Evolutionary conservation across 345 rosid species (phyloP), one percentile per base, ranked within the genome.

Genomic region (Punica granatum): DNA sequence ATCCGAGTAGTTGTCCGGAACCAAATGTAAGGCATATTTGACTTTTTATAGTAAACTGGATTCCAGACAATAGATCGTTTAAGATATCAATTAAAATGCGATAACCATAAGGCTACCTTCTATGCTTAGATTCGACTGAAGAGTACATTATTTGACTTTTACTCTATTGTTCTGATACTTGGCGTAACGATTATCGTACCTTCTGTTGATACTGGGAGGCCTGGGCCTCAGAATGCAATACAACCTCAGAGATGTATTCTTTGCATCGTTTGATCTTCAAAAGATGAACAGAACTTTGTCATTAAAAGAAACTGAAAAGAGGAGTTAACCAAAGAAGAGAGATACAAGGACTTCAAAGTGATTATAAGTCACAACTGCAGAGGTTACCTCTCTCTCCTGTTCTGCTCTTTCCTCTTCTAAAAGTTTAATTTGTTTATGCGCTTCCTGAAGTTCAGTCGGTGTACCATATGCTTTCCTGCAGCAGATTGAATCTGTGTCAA

Each of bases 161-260:
- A n/a, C n/a, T n/a, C n/a, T n/a, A n/a, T n/a, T n/a, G 26, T 31
- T 19, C 61, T n/a, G 61, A 56, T 56, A 9, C 28, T 12, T 6
- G 6, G 30, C 8, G 30, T 21, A 48, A 9, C 16, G 26, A 43
- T 69, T 67, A 66, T 35, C 37, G 46, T 80, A 93, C 98, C 98
- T 93, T 90, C 69, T 87, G 86, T 78, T 87, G 97, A 79, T 75
- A 93, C 59, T 83, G 83, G 63, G 81, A 81, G 73, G 98, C 83
- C 77, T 93, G 98, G 69, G 97, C 97, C 78, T 93, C 98, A 48
- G 90, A 90, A 79, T 93, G 98, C 75, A 93, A 65, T 59, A 84
- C 74, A 72, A 93, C 77, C 73, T 93, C 96, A 0, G 93, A 87
- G 69, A 87, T 82, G 81, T 86, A 86, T 65, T 86, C 88, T 79